Conservation (phyloP, 805 yeast species). For the Metschnikowia gruessii region DNA sequence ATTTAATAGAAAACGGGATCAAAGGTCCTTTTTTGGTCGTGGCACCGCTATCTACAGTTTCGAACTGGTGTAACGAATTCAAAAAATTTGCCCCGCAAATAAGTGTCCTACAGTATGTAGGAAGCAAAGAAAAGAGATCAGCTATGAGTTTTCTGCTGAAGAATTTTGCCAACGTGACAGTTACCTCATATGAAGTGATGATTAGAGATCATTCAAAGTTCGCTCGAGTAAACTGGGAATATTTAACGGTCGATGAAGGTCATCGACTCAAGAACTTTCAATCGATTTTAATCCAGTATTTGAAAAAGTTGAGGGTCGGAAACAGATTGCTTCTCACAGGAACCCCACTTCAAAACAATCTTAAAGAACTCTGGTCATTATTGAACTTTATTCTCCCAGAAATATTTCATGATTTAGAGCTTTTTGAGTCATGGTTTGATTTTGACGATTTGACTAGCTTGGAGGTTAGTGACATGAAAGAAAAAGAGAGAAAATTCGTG, state of each 20-base stretch:
- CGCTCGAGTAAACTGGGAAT: constrained; percentile 64
- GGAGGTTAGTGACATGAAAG: constrained; percentile 26
- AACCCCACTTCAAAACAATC: constrained; percentile 92
- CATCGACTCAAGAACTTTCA: constrained; percentile 86
- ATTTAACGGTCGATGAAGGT: constrained; percentile 91
- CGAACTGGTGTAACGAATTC: constrained; percentile 82
- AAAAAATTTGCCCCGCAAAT: constrained; percentile 68
- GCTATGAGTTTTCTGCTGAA: constrained; percentile 32
- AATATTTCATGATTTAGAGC: constrained; percentile 82
- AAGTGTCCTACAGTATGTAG: constrained; percentile 61
- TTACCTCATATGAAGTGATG: constrained; percentile 81
- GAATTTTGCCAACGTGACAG: constrained; percentile 47
- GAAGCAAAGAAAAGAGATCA: constrained; percentile 56
- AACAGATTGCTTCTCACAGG: constrained; percentile 86
- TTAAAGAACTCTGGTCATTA: constrained; percentile 88
- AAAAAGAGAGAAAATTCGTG: constrained; percentile 47
- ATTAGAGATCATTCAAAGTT: constrained; percentile 63
- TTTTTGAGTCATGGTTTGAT: constrained; percentile 94
- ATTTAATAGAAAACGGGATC: constrained; percentile 73
- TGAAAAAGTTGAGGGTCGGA: constrained; percentile 63
- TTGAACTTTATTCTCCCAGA: constrained; percentile 90
- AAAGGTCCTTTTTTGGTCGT: constrained; percentile 75
- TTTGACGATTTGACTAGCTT: constrained; percentile 48
- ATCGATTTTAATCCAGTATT: constrained; percentile 66
- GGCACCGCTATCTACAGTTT: constrained; percentile 80